These are phyloP conservation scores for Phytophthora brassicae DNA, from an alignment of 352 stramenopile genomes.

Conservation along the genomic window DNA sequence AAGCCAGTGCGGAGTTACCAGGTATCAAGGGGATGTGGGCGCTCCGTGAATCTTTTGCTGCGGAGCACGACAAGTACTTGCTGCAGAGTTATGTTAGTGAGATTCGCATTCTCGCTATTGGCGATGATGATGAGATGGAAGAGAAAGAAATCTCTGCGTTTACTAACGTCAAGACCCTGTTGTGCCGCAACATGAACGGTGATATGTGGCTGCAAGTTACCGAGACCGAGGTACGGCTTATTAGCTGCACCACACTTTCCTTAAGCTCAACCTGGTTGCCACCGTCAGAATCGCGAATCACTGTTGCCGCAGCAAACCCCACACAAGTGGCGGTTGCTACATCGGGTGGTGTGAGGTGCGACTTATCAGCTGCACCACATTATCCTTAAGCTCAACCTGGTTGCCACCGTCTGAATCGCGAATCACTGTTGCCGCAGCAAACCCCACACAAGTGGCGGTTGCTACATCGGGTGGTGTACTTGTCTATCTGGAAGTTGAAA, in stretches of 20 bases:
- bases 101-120: constrained; percentile 95
- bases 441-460: constrained; percentile 92
- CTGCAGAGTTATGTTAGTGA: constrained; percentile 96
- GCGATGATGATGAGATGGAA: constrained; percentile 88
- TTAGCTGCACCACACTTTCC: constrained; percentile 66
- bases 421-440: constrained; percentile 85
- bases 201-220: constrained; percentile 95
- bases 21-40: constrained; percentile 99
- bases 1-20: constrained; percentile 93
- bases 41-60: constrained; percentile 83
- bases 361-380: constrained; percentile 75
- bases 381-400: constrained; percentile 79
- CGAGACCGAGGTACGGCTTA: constrained; percentile 88
- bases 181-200: constrained; percentile 91
- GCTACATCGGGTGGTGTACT: constrained; percentile 89
- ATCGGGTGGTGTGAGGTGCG: constrained; percentile 88
- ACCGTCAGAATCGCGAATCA: constrained; percentile 66
- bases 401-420: constrained; percentile 52
- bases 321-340: constrained; percentile 93
- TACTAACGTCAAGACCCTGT: constrained; percentile 88
- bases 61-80: constrained; percentile 93
- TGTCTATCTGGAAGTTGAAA: constrained; percentile 88
- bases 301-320: constrained; percentile 82
- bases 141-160: constrained; percentile 91
- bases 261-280: constrained; percentile 81